These are phyloP conservation scores for Asterophora lycoperdoides DNA, from an alignment of 768 basidiomycete genomes.

Conservation along the genomic window DNA sequence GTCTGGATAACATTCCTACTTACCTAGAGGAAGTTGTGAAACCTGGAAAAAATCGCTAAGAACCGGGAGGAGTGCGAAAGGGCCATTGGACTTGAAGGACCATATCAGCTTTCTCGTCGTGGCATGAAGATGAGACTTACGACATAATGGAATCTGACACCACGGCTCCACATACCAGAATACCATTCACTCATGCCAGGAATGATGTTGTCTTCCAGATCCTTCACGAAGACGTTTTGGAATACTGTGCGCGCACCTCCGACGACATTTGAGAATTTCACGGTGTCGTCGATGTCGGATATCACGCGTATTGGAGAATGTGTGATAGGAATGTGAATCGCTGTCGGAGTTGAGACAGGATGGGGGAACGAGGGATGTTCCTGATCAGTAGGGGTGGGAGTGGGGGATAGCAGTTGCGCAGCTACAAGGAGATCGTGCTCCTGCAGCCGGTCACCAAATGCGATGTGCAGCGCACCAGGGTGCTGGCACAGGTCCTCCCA, in stretches of 20 bases:
- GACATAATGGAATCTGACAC: conserved; percentile 85
- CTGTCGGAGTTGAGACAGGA: conserved; percentile 18
- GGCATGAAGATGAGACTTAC: conserved; percentile 40
- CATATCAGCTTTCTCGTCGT: no score
- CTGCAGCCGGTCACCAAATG: conserved; percentile 46
- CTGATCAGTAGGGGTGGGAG: conserved; percentile 9
- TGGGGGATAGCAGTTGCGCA: conserved; percentile 46
- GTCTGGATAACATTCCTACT: not conserved
- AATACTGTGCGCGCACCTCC: conserved; percentile 80
- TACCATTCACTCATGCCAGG: conserved; percentile 85
- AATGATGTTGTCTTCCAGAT: conserved; percentile 72
- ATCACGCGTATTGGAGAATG: conserved; percentile 71
- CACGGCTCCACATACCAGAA: conserved; percentile 56
- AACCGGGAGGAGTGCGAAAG: conserved; percentile 78
- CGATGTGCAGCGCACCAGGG: conserved; percentile 51
- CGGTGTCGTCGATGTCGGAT: conserved; percentile 93
- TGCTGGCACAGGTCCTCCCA: conserved; percentile 71
- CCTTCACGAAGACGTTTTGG: conserved; percentile 88
- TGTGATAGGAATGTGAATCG: conserved; percentile 47
- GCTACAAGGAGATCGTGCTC: conserved; percentile 55
- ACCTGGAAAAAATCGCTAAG: conserved; percentile 70
- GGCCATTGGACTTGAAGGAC: conserved; percentile 70
- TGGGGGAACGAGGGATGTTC: not conserved
- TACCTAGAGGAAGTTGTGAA: conserved; percentile 64
- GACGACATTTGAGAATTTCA: conserved; percentile 77